Percentiles rank a stretch among this genome's conserved stretches.
These are phyloP conservation scores for Ilex asprella DNA, from an alignment of 257 asterid species.

Conservation along the genomic window DNA sequence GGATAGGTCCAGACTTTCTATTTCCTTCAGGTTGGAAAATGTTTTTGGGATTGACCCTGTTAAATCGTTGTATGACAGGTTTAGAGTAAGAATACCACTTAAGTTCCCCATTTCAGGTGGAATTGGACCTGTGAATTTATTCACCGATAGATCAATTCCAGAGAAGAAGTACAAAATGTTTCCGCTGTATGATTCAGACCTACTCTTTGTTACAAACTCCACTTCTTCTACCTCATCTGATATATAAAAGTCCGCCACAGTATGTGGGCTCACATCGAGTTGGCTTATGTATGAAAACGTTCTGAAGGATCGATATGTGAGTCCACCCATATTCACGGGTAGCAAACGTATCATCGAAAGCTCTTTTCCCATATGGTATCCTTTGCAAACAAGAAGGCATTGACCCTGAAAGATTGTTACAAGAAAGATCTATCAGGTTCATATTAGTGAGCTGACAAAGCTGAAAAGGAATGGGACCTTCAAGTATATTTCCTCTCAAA, in stretches of 20 bases:
- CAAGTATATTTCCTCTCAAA: constrained; percentile 6
- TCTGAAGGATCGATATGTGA: background rate
- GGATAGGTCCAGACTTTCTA: constrained; percentile 25
- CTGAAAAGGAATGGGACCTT: constrained; percentile 16
- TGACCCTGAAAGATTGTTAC: constrained; percentile 4
- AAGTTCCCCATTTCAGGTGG: constrained; percentile 21
- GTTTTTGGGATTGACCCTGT: constrained; percentile 14
- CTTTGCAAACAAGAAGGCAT: constrained; percentile 20
- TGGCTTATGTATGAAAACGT: constrained; percentile 2
- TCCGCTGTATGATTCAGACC: no score
- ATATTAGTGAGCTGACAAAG: constrained; percentile 13
- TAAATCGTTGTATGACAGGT: background rate
- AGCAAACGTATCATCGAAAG: constrained; percentile 2
- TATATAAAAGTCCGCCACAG: background rate
- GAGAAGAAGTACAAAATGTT: constrained; percentile 11
- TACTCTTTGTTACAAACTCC: constrained; percentile 8
- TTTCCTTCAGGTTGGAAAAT: constrained; percentile 15
- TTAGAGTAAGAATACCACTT: constrained; percentile 13
- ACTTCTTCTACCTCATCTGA: constrained; percentile 16
- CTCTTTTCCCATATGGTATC: constrained; percentile 11
- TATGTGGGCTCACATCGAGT: background rate
- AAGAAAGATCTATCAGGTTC: background rate
- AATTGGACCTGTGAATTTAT: constrained; percentile 17
- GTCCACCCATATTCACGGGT: background rate
- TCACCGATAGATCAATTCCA: constrained; percentile 28